These are phyloP conservation scores for Leucogyrophana mollusca DNA, from an alignment of 768 basidiomycete genomes.

Conservation along the genomic window DNA sequence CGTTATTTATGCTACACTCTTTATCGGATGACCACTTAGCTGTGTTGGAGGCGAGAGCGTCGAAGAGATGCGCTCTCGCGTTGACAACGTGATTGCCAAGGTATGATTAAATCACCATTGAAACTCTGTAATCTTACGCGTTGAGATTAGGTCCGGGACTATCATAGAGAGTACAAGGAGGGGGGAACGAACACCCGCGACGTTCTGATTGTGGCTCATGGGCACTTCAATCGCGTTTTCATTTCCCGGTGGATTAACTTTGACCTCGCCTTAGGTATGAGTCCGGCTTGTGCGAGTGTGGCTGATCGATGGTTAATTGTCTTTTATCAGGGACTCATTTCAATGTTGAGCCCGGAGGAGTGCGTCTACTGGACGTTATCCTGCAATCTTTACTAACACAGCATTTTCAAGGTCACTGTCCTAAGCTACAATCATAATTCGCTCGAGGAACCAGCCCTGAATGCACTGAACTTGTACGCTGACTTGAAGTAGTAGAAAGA, in stretches of 20 bases:
- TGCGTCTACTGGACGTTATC: conserved; percentile 32
- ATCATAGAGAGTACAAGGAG: conserved; percentile 70
- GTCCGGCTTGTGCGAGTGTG: neutral
- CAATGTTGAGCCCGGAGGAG: conserved; percentile 82
- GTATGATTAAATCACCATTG: conserved; percentile 40
- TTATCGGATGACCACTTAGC: conserved; percentile 35
- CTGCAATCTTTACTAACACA: conserved; percentile 5
- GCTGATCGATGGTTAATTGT: conserved; percentile 8
- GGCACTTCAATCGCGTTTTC: conserved; percentile 73
- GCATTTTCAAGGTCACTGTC: conserved; percentile 58
- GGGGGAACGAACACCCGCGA: conserved; percentile 68
- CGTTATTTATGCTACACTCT: neutral
- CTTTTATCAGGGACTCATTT: conserved; percentile 61
- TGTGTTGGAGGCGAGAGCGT: conserved; percentile 89
- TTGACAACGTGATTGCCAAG: conserved; percentile 73
- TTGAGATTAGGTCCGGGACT: conserved; percentile 61
- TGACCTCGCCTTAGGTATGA: conserved; percentile 55
- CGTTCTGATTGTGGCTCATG: conserved; percentile 89
- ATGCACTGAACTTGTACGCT: conserved; percentile 70
- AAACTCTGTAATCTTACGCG: neutral
- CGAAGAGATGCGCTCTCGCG: conserved; percentile 74
- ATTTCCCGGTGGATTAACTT: conserved; percentile 83
- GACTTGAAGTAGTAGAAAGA: conserved; percentile 25
- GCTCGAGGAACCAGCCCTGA: conserved; percentile 73
- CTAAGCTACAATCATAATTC: conserved; percentile 83